Base-by-base conservation (phyloP, 2,329 filamentous ascomycete species). In the Orbilia quercus region DNA sequence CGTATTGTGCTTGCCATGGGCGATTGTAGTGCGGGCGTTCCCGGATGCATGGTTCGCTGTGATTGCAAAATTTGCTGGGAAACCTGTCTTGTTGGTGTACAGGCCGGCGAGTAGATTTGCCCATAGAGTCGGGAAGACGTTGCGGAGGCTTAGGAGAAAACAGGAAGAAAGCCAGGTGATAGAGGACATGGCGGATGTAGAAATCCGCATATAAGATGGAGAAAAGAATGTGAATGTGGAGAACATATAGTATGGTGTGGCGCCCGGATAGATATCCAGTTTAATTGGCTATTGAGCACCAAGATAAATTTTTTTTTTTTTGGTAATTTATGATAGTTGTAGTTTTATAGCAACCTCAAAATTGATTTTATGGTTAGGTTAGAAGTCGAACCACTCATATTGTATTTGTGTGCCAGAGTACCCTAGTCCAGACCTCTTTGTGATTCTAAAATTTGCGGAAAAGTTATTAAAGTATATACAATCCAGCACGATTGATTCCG, bases 1-100 rank as follows among this genome's bases (percentile, higher is more conserved):
- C 0, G 79, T 82, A 1, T 64, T 86, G 0, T 85, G 81, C 18
- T 78, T 86, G 14, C 85, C 84, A 0, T 82, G 83, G 80, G 85
- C 83, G 18, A 76, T 84, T 18, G 77, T 82, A 31, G 80, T 86
- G 50, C 80, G 85, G 7, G 78, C 83, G 0, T 83, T 86, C 71
- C 85, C 85, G 1, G 85, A 86, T 75, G 84, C 85, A 51, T 82
- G 89, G n/a, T 78, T 90, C 44, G 80, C 84, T 53, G 82, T 36
- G 5, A 20, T 53, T 20, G 48, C 48, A n/a, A 36, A 20, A 11
- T 36, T 53, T 53, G 48, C 20, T 53, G 48, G 48, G 48, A 53
- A 36, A 20, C 48, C 48, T 4, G 48, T 53, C 2, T 25, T 53
- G 28, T 7, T 53, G 48, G 25, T 53, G 2, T 53, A 53, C 20